These are phyloP conservation scores for Echria macrotheca DNA, from an alignment of 495 filamentous ascomycete species.

Conservation along the genomic window DNA sequence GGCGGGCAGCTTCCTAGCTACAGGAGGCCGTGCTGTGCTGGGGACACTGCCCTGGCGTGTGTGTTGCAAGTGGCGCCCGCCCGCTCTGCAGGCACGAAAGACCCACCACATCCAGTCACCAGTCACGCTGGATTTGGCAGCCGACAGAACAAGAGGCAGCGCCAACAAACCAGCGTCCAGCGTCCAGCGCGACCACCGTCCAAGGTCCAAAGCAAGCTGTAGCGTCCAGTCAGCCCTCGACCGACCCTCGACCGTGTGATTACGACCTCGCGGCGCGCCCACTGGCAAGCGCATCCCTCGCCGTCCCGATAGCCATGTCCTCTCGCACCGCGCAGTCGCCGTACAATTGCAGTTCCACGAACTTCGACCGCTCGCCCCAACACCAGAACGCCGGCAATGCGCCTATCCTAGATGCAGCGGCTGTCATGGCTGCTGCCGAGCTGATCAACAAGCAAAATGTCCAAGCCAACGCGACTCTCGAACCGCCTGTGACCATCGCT, in stretches of 20 bases:
- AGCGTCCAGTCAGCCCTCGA: neutral
- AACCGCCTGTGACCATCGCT: slow-evolving; percentile 7
- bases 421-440: slow-evolving; percentile 21
- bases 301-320: slow-evolving; percentile 1
- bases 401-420: slow-evolving; percentile 10
- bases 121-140: neutral
- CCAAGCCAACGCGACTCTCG: slow-evolving; percentile 19
- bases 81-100: too few species aligned
- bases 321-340: neutral
- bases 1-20: neutral
- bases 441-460: slow-evolving; percentile 17
- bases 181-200: neutral
- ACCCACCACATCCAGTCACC: neutral
- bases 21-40: too few species aligned
- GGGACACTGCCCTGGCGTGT: neutral
- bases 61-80: neutral
- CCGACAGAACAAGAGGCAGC: neutral
- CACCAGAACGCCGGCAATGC: slow-evolving; percentile 13
- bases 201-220: too few species aligned
- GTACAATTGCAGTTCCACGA: neutral
- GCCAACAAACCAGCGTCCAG: neutral
- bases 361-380: neutral
- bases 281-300: neutral
- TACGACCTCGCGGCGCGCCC: neutral
- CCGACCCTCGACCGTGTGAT: neutral